Base-by-base conservation (phyloP, 1,284 basidiomycete species). In the Neolentinus lepideus region DNA sequence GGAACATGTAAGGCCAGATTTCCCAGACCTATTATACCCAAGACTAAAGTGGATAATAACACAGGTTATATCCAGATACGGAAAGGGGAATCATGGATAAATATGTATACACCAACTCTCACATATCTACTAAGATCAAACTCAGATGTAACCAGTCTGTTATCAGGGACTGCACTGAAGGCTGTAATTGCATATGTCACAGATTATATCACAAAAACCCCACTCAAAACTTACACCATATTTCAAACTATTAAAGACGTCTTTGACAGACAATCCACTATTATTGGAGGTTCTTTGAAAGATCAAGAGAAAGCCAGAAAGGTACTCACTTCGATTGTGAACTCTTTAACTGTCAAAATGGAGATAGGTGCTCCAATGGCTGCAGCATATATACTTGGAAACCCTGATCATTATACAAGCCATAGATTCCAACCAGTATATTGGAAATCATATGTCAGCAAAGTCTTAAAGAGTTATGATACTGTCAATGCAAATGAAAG, bases 171-270 rank as follows among this genome's bases (percentile, higher is more conserved):
- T n/a, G 66, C 68, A 3, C 63, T 74, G 4, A 72, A 71, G 56
- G 64, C 69, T 24, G 65, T 73, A 2, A 57, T 75, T 4, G 59
- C 62, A 8, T 75, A 74, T 66, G 63, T 74, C 1, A 66, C 71
- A 3, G 70, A 75, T 55, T 75, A 75, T 62, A 65, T 76, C 22
- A 73, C 71, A 0, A 75, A 75, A 54, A 46, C 59, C 6, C 29
- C 56, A 1, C 53, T 74, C 19, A 73, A 72, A 48, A 74, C 71
- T 2, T 63, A 69, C 58, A 58, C 57, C 1, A 63, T 71, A 19
- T 73, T 74, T 65, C 64, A 70, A 21, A 56, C 64, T 19, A 63
- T 73, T 11, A 48, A 53, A 36, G 53, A 53, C 12, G 60, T 70
- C 2, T 67, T 70, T 57, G 53, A 60, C 0, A 63, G 58, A 19